Base-by-base conservation (phyloP, 2,329 filamentous ascomycete species). In the Penicillium sp. region DNA sequence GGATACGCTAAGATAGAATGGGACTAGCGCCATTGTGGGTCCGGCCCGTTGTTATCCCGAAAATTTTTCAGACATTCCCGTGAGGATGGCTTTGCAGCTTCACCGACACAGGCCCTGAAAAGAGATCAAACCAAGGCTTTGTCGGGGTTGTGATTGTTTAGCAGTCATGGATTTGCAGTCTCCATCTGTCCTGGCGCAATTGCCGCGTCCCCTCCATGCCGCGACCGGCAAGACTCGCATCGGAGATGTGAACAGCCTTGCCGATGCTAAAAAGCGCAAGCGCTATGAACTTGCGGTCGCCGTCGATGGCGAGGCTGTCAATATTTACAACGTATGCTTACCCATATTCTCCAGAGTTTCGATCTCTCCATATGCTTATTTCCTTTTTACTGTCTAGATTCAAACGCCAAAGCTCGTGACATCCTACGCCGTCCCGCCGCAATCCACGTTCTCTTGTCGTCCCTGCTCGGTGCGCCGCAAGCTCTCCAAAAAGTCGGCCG, bases 381-480 rank as follows among this genome's bases (percentile, higher is more conserved):
- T 30, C 33, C 30, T 33, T 33, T 33, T 37, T 42, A 43, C 52
- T 35, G 60, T 33, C 26, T 46, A 88, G 86, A 76, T 87, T 25
- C 84, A 87, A 80, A 85, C 83, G 55, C 84, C 86, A 8, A 85
- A 83, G 67, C 79, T 86, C 8, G 78, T 86, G 19, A 83, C 84
- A 37, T 87, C 86, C 16, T 87, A 88, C 71, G 84, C 85, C 55
- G 77, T 88, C 16, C 85, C 86, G 38, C 86, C 86, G 30, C 82
- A 86, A 68, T 82, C 84, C 26, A 80, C 79, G 16, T 84, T 88
- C 70, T 80, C 81, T 57, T 83, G 84, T 55, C 78, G 83, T 37
- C 86, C 86, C 55, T 85, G 81, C 70, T 88, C 86, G 26, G 78
- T 87, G 48, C 83, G 85, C 71, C 78, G 79, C 63, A 84, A 83